Evolutionary conservation across 2,329 filamentous ascomycete species (phyloP), one percentile per base, ranked within the genome.

Genomic region (Talaromyces sp.): DNA sequence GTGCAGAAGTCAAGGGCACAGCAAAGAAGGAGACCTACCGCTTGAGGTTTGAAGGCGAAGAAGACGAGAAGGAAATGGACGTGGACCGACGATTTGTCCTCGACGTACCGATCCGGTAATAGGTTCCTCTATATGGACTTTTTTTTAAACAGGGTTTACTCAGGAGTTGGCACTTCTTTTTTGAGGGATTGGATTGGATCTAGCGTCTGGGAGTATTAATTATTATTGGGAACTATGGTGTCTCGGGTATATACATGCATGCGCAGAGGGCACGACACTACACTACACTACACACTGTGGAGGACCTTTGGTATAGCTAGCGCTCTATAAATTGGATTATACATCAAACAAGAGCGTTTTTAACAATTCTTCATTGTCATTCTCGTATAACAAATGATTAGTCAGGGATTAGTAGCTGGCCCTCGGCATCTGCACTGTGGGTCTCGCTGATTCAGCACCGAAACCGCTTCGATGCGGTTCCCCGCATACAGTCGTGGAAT

Each of bases 41-140:
- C 61, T 79, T 94, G 65, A 87, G 90, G 65, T 94, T 94, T 68
- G 91, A 94, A 71, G 90, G 90, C 14, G 89, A 92, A 68, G 89
- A 91, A 71, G 79, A 83, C 65, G 88, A 87, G 67, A 91, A 87
- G 65, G 84, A 90, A 72, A 89, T 91, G 75, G 85, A 89, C 66
- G 90, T 94, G 28, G 89, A 90, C 68, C 80, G 89, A 63, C 83
- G 90, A 56, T 90, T 90, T 71, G 90, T 94, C 8, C 83, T 94
- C 57, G 90, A 94, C 69, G 89, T 90, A 67, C 80, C 86, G 51
- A 78, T 78, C 52, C 81, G 79, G 67, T 79, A 59, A 50, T 51
- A 14, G 8, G 33, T 57, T 23, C 23, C 23, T 23, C 23, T 23
- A 23, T 23, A 23, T 23, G 23, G 23, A 23, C 23, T 23, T 23